Evolutionary conservation across 1,139 yeast genomes (phyloP), one percentile per base, ranked within the genome.

Genomic region (Sugiyamaella sp.): DNA sequence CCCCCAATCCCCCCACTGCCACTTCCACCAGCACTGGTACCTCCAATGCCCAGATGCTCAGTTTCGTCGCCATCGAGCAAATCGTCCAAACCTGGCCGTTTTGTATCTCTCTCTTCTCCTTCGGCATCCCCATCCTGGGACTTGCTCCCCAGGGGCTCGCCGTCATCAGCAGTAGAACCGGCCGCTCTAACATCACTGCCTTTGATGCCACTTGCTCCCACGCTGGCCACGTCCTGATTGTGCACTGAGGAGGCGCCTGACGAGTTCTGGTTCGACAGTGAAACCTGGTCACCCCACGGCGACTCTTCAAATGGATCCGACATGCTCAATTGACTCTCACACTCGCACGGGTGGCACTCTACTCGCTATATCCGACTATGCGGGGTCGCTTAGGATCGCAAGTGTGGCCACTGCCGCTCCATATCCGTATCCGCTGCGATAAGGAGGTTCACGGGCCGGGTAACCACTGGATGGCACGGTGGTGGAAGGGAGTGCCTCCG

Each of bases 201-300:
- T 6, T 24, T n/a, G 4, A 5, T 14, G 5, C 14, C 35, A 29
- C 35, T 14, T 1, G 17, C 32, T 38, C 46, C 10, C 32, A 19
- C 29, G 52, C 29, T 49, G 4, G 48, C 53, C 38, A 29, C 35
- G 4, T 29, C 35, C 8, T 35, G 39, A 14, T 27, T 37, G 20
- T 46, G 52, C 46, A 55, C 44, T 21, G 60, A 60, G 12, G 65
- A 59, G 19, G 63, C 51, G 5, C 44, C 50, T 5, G 63, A 59
- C 22, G 64, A 61, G 46, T 60, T 60, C 52, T 57, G 57, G 35
- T 59, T 51, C n/a, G 61, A 56, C 40, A 60, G 25, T 19, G 66
- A 63, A 21, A 61, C 64, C 54, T 62, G 65, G 55, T 63, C 66
- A 9, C 63, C 66, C 66, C 66, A 63, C 19, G 66, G 64, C 22